Evolutionary conservation across 306 rosid genomes (phyloP), one percentile per base, ranked within the genome.

Genomic region (Benincasa hispida): DNA sequence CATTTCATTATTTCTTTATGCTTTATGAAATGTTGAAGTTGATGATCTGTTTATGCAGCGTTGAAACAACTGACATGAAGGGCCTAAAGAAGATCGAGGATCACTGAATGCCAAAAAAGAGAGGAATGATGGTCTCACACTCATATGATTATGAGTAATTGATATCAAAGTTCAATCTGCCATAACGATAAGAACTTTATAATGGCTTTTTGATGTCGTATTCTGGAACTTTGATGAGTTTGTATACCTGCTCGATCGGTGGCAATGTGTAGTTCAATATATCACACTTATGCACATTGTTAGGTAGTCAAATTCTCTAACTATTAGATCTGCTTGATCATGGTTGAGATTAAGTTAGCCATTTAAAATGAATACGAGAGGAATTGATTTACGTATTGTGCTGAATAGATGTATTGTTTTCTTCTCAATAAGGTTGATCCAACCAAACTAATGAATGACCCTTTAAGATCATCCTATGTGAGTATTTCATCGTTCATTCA

Each of bases 51-150:
- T 12, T 63, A 57, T 85, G 90, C 88, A 92, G 99, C 30, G 99
- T 94, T 55, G 97, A 94, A 84, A 94, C 99, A 32, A 94, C 96
- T 0, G 97, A 94, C 86, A 94, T 94, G 99, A 94, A 94, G 91
- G 92, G 95, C 55, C 86, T 94, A 90, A 94, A 94, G 95, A 94
- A 94, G 89, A 86, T 94, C 53, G 97, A 94, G 80, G 99, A 92
- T 72, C 88, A 87, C 81, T 79, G 63, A 80, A 7, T 11, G 19
- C 15, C 15, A 24, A 41, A 14, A 5, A 48, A 10, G 74, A 67
- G 15, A 21, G n/a, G n/a, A 67, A 42, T 21, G 30, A 14, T 66
- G 73, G 51, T 19, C 72, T 65, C 50, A 18, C 28, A 1, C 50
- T 1, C 72, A 8, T 15, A 39, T 21, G 30, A 39, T 67, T 37